Base-by-base conservation (phyloP, 1,139 yeast species). In the Kodamaea plutei region DNA sequence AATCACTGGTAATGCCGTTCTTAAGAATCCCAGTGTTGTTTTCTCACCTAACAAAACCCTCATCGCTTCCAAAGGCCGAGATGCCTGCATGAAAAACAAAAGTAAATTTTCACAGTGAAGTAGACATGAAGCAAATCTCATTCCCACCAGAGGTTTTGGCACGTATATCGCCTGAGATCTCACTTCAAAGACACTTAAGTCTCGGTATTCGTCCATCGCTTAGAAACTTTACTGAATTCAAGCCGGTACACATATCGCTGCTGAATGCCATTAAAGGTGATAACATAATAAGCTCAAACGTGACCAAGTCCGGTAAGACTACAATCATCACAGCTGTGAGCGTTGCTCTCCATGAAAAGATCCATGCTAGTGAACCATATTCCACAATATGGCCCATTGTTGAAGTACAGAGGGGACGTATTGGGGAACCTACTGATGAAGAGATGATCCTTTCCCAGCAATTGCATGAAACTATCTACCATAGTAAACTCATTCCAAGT, bases 341-440 rank as follows among this genome's bases (percentile, higher is more conserved):
- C 2, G 80, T 84, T 10, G 88, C 88, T 0, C 60, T 84, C 3
- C 63, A 79, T 10, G 88, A 80, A 45, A 70, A 19, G 8, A 22
- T 22, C 7, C 61, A 37, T 17, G 29, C 29, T 15, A 28, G 26
- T 5, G 27, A 31, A 24, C 29, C 30, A 36, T 62, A 52, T 41
- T 58, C 79, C 1, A 56, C 79, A 0, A 69, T 82, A 0, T 87
- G 74, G 50, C 93, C 96, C 0, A 81, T 84, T 26, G 89, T 89
- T 8, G 93, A 85, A 44, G 75, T 87, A 10, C 73, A 80, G 35
- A 66, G 93, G 36, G 95, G 95, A 12, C 66, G 87, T 34, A 54
- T 66, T 8, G 85, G 88, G 20, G 87, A 91, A 3, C 96, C 96
- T 14, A 79, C 93, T 1, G 88, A 81, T 43, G 96, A 89, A 58